Evolutionary conservation across 1,284 basidiomycete species (phyloP).

Genomic region (Puccinia coronata): DNA sequence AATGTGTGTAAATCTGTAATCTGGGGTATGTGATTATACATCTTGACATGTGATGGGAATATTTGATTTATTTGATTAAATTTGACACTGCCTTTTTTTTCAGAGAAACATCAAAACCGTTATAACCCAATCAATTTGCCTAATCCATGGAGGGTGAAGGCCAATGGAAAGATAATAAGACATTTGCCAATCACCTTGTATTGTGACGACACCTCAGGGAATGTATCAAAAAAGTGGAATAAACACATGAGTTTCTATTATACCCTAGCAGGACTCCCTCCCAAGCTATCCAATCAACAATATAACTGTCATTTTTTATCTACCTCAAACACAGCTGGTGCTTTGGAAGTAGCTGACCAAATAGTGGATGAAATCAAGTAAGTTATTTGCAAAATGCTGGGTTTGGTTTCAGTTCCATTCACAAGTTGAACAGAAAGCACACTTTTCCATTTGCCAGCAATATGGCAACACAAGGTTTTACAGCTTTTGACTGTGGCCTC

Average conservation of each 20-base stretch:
- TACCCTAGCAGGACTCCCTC: too few species aligned
- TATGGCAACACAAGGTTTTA: not conserved
- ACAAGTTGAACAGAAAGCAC: too few species aligned
- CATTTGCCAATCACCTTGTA: too few species aligned
- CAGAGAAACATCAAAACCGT: not conserved
- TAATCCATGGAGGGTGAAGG: not conserved
- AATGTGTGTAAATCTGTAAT: too few species aligned
- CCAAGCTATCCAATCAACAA: too few species aligned
- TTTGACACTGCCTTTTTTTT: not conserved
- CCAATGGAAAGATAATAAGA: not conserved
- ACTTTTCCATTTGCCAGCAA: not conserved
- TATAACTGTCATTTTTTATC: not conserved
- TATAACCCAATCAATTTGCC: not conserved
- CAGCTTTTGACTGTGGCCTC: not conserved
- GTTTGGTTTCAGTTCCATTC: not conserved
- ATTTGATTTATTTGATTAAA: too few species aligned
- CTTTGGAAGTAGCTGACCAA: not conserved
- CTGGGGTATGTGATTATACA: too few species aligned
- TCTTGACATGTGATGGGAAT: too few species aligned
- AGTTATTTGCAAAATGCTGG: not conserved
- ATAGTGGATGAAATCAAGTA: not conserved
- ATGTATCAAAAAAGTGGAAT: too few species aligned
- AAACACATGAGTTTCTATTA: too few species aligned
- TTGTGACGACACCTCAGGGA: constrained; percentile 1
- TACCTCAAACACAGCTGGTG: not conserved